These are phyloP conservation scores for Fusarium odoratissimum DNA, from an alignment of 2,329 filamentous ascomycete species.

Conservation along the genomic window DNA sequence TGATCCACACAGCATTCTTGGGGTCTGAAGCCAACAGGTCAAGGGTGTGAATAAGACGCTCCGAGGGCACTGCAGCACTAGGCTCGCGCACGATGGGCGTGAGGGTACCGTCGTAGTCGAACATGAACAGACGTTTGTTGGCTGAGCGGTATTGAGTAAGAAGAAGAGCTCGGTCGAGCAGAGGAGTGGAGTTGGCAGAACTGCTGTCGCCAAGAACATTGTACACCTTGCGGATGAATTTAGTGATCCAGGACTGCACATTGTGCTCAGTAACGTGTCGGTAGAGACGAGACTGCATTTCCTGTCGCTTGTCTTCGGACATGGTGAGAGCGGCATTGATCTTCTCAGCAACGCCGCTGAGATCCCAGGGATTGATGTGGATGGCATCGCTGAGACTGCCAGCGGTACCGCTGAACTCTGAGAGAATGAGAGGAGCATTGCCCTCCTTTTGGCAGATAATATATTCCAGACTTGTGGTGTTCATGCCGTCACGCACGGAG, in stretches of 20 bases:
- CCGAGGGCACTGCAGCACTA: slow-evolving; percentile 86
- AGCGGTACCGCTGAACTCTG: slow-evolving; percentile 95
- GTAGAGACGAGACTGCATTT: slow-evolving; percentile 81
- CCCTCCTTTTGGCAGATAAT: slow-evolving; percentile 90
- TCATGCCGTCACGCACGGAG: slow-evolving; percentile 96
- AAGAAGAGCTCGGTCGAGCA: slow-evolving; percentile 79
- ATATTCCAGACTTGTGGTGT: slow-evolving; percentile 95
- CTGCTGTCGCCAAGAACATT: slow-evolving; percentile 83
- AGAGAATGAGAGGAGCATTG: slow-evolving; percentile 89
- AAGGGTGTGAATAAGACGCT: slow-evolving; percentile 82
- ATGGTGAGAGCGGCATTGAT: slow-evolving; percentile 86
- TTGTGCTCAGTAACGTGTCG: slow-evolving; percentile 86
- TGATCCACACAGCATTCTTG: slow-evolving; percentile 95
- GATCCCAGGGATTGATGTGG: slow-evolving; percentile 97
- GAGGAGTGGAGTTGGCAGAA: slow-evolving; percentile 80
- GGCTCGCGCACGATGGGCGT: slow-evolving; percentile 96
- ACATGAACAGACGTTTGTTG: slow-evolving; percentile 91
- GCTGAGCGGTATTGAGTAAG: slow-evolving; percentile 79
- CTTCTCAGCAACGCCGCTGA: slow-evolving; percentile 83
- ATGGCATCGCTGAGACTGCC: slow-evolving; percentile 87
- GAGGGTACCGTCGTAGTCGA: slow-evolving; percentile 97
- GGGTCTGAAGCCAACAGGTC: slow-evolving; percentile 83
- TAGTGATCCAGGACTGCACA: slow-evolving; percentile 86
- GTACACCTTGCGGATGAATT: slow-evolving; percentile 81
- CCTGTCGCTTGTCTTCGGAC: slow-evolving; percentile 71